Conservation (phyloP, 1,284 basidiomycete species). For the Moniliella sp. region DNA sequence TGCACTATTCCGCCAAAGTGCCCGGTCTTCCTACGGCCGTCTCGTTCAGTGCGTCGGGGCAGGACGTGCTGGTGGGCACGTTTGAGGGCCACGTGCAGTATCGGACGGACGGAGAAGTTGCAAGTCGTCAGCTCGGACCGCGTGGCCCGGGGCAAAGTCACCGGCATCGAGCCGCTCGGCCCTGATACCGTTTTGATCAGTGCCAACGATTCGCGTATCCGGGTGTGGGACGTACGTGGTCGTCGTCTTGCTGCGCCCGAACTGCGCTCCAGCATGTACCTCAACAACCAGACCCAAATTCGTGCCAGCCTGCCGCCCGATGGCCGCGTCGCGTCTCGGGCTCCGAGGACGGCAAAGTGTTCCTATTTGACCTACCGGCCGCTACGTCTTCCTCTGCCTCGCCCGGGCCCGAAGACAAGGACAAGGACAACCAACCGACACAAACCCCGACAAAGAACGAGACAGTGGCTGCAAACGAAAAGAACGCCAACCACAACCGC, state of each 20-base stretch:
- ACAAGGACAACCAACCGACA: no score
- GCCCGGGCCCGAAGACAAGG: no score
- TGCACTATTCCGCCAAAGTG: slow-evolving; percentile 17
- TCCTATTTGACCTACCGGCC: slow-evolving; percentile 30
- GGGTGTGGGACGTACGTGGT: slow-evolving; percentile 28
- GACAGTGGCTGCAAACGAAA: no score
- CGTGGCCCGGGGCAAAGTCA: slow-evolving; percentile 33
- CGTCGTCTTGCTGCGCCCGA: slow-evolving; percentile 13
- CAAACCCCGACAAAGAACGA: no score
- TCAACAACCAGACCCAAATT: slow-evolving; percentile 26
- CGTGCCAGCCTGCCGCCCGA: slow-evolving; percentile 27
- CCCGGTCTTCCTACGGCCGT: slow-evolving; percentile 34
- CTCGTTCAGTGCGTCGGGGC: slow-evolving; percentile 29
- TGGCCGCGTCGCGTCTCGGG: slow-evolving; percentile 26
- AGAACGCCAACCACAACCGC: no score
- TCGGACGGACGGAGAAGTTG: no score
- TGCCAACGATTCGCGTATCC: slow-evolving; percentile 34
- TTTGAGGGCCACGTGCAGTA: slow-evolving; percentile 26
- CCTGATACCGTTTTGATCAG: slow-evolving; percentile 32
- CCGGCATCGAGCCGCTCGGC: slow-evolving; percentile 21
- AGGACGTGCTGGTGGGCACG: slow-evolving; percentile 27
- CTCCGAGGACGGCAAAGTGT: slow-evolving; percentile 26
- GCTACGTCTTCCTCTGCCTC: no score
- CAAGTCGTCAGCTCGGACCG: no score
- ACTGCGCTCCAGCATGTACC: slow-evolving; percentile 12